Base-by-base conservation (phyloP, 805 yeast genomes). In the Pichia rugopelliculosa region DNA sequence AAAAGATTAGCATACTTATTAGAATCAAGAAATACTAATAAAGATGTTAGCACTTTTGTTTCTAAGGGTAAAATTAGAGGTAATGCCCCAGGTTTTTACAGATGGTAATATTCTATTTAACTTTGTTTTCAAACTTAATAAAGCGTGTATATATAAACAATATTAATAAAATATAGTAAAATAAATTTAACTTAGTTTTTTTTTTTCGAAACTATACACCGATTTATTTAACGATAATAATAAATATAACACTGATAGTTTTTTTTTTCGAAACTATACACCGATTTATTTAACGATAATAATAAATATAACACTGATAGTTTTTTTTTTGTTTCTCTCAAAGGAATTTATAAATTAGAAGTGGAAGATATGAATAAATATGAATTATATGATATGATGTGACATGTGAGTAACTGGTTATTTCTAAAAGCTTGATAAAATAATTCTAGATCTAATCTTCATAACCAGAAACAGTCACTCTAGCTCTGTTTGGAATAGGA, bases 401-500 rank as follows among this genome's bases (percentile, higher is more conserved):
- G 34, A n/a, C 6, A 30, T 6, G 18, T 30, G 34, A 5, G 18
- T 30, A 7, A 30, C 15, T 15, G 23, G n/a, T n/a, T 21, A 15
- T 25, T 4, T 17, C 13, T n/a, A n/a, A n/a, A n/a, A n/a, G n/a
- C n/a, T n/a, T n/a, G 15, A 36, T 18, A 8, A 36, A 9, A 9
- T 18, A 23, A 39, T n/a, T n/a, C n/a, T n/a, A n/a, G n/a, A n/a
- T 22, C 49, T 61, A 65, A 64, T 80, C 84, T 52, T 79, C 85
- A 55, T 67, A 80, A 8, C 85, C 86, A n/a, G 61, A 64, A 70
- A 73, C 30, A 51, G 60, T 36, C 56, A 59, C 76, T 63, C 85
- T 75, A 24, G 75, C 67, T 53, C 83, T 71, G 21, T 68, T 61
- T 41, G 85, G 85, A 55, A 80, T 61, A 17, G 80, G 81, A 57